These are phyloP conservation scores for Suhomyces tanzawaensis DNA, from an alignment of 805 yeast genomes.

Conservation along the genomic window DNA sequence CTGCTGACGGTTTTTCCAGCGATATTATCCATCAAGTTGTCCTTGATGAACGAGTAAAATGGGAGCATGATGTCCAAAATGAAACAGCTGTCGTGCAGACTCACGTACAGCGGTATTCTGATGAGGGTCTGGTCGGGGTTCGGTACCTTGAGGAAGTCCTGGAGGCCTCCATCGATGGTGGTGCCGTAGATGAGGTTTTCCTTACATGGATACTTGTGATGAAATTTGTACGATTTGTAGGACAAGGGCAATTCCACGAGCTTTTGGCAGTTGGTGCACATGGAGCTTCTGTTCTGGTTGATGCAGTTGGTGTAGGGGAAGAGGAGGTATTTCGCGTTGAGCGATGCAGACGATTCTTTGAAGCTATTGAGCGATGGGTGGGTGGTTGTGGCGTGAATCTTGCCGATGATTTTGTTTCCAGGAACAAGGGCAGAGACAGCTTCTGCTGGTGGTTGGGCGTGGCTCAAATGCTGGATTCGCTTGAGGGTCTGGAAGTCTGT, in stretches of 20 bases:
- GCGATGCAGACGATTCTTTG: background rate
- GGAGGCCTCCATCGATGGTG: constrained; percentile 40
- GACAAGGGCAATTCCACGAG: background rate
- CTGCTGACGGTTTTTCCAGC: background rate
- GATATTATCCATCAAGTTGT: constrained; percentile 9
- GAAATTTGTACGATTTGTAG: constrained; percentile 11
- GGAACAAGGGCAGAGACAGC: constrained; percentile 28
- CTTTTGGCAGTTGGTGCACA: constrained; percentile 20
- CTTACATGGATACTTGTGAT: constrained; percentile 22
- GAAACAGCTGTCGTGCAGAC: constrained; percentile 38
- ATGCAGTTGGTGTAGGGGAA: constrained; percentile 36
- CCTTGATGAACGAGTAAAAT: constrained; percentile 28
- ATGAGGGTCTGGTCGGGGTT: constrained; percentile 25
- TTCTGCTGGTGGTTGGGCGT: background rate
- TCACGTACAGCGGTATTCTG: constrained; percentile 27
- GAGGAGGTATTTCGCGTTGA: constrained; percentile 23
- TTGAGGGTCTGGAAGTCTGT: constrained; percentile 23
- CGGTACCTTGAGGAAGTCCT: constrained; percentile 31
- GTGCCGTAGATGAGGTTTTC: constrained; percentile 27
- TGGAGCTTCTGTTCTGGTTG: constrained; percentile 16
- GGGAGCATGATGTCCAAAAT: constrained; percentile 35
- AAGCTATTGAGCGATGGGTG: constrained; percentile 3
- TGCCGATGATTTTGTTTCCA: constrained; percentile 33
- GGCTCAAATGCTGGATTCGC: constrained; percentile 2
- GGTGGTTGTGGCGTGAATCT: constrained; percentile 14